Evolutionary conservation across 1,284 basidiomycete genomes (phyloP), one percentile per base, ranked within the genome.

Genomic region (Stereum hirsutum): DNA sequence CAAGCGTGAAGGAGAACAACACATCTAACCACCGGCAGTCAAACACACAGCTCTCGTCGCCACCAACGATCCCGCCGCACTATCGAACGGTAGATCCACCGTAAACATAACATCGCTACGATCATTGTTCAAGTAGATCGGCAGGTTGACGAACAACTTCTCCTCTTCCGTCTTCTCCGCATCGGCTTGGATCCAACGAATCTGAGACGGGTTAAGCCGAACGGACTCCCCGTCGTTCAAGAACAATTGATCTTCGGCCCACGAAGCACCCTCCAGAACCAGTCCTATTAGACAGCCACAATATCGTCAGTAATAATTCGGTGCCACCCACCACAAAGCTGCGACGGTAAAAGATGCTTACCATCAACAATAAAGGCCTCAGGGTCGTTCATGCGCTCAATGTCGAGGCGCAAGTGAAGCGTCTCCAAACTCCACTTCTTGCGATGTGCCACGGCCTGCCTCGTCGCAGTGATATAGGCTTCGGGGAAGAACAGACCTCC

Each of bases 401-500:
- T 78, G 47, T 89, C 85, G 15, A 97, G 67, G 45, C 81, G 66
- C 34, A 97, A 63, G 44, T 78, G 70, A 51, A 96, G 61, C n/a
- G 89, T 91, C 63, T 97, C 93, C 49, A 97, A 67, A 60, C 89
- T 93, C 82, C 88, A 89, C 50, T 81, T 80, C 64, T 88, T 91
- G 44, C 81, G 74, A 59, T 96, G 92, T 2, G 93, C 93, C 6
- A 93, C 85, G 14, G 87, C 81, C 63, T 97, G 94, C 42, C 93
- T 75, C 1, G 91, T 94, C 1, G 93, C 93, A 1, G 93, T 96
- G 54, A 97, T 76, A 61, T 92, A 96, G 2, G 91, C 92, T 57
- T 94, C 90, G 1, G 94, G 94, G 74, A 90, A 93, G 75, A 97
- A 96, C 42, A 97, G 62, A 0, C 89, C 89, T 26, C 93, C 92